Evolutionary conservation across 805 yeast species (phyloP), one percentile per base, ranked within the genome.

Genomic region (Ogataea parapolymorpha): DNA sequence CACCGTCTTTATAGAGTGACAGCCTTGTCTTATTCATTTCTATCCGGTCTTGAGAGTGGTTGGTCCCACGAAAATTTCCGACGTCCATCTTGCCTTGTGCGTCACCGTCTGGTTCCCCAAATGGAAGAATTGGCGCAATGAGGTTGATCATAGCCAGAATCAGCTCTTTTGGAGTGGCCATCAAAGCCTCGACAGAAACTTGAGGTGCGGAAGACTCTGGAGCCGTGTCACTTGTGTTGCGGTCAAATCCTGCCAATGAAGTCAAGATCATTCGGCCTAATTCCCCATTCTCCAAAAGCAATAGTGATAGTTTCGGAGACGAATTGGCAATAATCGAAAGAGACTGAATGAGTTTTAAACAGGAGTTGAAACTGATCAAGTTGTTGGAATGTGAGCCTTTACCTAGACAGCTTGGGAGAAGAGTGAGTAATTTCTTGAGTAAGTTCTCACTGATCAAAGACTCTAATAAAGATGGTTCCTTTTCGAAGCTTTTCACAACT

Each of bases 131-230:
- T 24, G 74, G 67, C 2, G 77, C 73, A 5, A 84, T 63, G 35
- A 87, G 65, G 29, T 74, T 71, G 14, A 86, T 61, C 14, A 82
- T 67, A 11, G 77, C 67, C 2, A 74, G 50, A 14, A 84, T 59
- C 22, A 85, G 56, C n/a, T 80, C 83, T 50, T 80, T 82, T 0
- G 91, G 89, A 2, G 80, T 75, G 39, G 81, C 76, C 79, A 86
- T 82, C 28, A 88, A 61, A 0, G 86, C 76, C 53, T 85, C 95
- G 33, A 82, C 75, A 5, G 87, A 67, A 1, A 77, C 57, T 1
- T 39, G 27, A 7, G 33, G 27, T 10, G 8, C 16, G 2, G n/a
- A 6, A 12, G 24, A 6, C 5, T 32, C 41, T 11, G 31, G 6
- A 11, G 13, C 30, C 6, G 30, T 17, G 2, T 29, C 34, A 20